Evolutionary conservation across 2,329 filamentous ascomycete genomes (phyloP), one percentile per base, ranked within the genome.

Genomic region (Ascochyta viciae-villosae): DNA sequence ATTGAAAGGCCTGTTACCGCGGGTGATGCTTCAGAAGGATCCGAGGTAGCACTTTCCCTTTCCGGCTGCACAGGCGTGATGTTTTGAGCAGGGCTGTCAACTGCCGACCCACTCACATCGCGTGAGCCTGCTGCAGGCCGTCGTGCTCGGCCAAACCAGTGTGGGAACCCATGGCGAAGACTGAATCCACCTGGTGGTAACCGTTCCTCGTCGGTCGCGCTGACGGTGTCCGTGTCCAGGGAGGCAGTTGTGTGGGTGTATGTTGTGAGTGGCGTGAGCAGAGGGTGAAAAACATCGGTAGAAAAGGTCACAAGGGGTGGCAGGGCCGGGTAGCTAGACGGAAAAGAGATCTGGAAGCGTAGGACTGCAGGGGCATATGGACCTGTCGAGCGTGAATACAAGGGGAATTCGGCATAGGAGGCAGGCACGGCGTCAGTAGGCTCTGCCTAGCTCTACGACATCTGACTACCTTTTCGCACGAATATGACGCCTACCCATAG

Each of bases 401-500:
- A 37, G 19, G 43, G 34, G 38, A 55, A 34, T 47, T n/a, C 43
- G 31, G 40, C 46, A 26, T 24, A 16, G 42, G 37, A 49, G 50
- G 57, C 49, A 50, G 53, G 55, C 49, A 51, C 50, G 39, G 44
- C 53, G 33, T 46, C 29, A 40, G 54, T 50, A 50, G 54, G 31
- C 43, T 35, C 38, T 34, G 57, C 45, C 41, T 59, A 63, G 61
- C 50, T 60, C 57, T 56, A 58, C 53, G 49, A 49, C 54, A 55
- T 52, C 44, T 47, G 55, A 60, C 63, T 80, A 95, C 94, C 94
- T 81, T 91, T 89, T 53, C 92, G 89, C 60, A 96, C 87, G 73
- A 98, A 98, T 26, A 98, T 82, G 19, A 96, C 90, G n/a, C 92
- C 93, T 29, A 88, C 89, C 94, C 94, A 98, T 44, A 92, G 79